phyloP scores from a whole-genome alignment of 495 filamentous ascomycete genomes.

The Umbilicaria muhlenbergii region DNA sequence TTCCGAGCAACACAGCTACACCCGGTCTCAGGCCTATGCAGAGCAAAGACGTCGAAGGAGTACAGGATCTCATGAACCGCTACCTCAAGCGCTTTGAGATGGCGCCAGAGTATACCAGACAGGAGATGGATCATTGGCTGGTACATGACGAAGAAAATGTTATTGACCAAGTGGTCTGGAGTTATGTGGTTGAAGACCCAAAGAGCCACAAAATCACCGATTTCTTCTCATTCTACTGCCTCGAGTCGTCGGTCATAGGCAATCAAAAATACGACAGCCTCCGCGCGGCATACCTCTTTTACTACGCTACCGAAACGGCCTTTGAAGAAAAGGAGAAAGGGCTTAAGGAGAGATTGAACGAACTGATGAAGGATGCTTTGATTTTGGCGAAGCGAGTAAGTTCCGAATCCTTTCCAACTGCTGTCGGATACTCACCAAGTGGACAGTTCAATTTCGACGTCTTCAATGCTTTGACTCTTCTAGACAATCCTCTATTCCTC shows the following conservation, averaged over 20 bases:
- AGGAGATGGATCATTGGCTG: conserved; percentile 82
- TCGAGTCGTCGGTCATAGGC: conserved; percentile 82
- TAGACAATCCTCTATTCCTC: conserved; percentile 89
- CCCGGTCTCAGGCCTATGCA: conserved; percentile 67
- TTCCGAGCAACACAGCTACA: conserved; percentile 55
- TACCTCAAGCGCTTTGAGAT: conserved; percentile 71
- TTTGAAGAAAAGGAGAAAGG: conserved; percentile 41
- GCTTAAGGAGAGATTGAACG: conserved; percentile 56
- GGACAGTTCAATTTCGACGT: conserved; percentile 69
- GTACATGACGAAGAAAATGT: conserved; percentile 41
- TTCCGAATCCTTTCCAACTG: background rate
- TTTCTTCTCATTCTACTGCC: conserved; percentile 88
- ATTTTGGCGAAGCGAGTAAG: conserved; percentile 67
- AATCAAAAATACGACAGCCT: conserved; percentile 60
- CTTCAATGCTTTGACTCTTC: conserved; percentile 84
- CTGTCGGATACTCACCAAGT: conserved; percentile 1
- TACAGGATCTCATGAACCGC: conserved; percentile 55
- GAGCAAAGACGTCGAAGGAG: conserved; percentile 62
- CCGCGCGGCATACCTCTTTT: conserved; percentile 85
- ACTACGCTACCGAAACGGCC: conserved; percentile 79
- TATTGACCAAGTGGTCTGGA: conserved; percentile 74
- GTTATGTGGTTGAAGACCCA: conserved; percentile 75
- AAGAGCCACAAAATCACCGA: conserved; percentile 72
- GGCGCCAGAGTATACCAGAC: conserved; percentile 61
- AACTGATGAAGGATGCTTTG: conserved; percentile 68